These are phyloP conservation scores for Cochliopodium minus DNA, from an alignment of 208 protist species.

Conservation along the genomic window DNA sequence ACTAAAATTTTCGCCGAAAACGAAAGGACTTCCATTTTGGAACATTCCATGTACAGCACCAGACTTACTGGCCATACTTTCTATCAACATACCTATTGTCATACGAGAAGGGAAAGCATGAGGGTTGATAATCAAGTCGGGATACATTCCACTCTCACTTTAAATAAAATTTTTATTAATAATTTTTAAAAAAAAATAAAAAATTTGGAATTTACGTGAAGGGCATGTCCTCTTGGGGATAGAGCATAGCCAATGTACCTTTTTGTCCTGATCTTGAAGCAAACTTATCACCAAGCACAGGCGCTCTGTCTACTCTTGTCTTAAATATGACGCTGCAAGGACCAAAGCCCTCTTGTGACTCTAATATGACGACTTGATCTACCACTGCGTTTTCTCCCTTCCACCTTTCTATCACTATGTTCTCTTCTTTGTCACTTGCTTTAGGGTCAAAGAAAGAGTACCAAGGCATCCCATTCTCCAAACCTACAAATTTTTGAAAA, in stretches of 20 bases:
- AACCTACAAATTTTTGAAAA: too few relatives aligned
- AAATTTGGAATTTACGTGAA: constrained; percentile 28
- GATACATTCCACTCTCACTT: constrained; percentile 74
- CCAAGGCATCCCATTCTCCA: too few relatives aligned
- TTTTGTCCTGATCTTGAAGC: constrained; percentile 98
- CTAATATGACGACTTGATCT: too few relatives aligned
- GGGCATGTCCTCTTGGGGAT: constrained; percentile 53
- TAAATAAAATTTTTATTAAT: constrained; percentile 62
- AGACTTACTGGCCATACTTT: constrained; percentile 87
- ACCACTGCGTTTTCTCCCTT: too few relatives aligned
- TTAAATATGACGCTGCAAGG: constrained; percentile 37
- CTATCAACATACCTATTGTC: constrained; percentile 98
- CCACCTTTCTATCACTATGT: too few relatives aligned
- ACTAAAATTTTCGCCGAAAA: constrained; percentile 46
- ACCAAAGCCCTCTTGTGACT: not conserved
- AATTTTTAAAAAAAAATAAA: constrained; percentile 1
- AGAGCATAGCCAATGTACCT: constrained; percentile 82
- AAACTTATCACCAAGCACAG: constrained; percentile 99
- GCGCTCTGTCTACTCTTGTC: constrained; percentile 78
- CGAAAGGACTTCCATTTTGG: constrained; percentile 75
- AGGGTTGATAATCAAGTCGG: constrained; percentile 99
- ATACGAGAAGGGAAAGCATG: constrained; percentile 99
- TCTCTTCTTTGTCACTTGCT: too few relatives aligned
- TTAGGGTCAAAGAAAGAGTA: too few relatives aligned
- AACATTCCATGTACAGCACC: constrained; percentile 76